Conservation (phyloP, 805 yeast species). For the Cyberlindnera amylophila region DNA sequence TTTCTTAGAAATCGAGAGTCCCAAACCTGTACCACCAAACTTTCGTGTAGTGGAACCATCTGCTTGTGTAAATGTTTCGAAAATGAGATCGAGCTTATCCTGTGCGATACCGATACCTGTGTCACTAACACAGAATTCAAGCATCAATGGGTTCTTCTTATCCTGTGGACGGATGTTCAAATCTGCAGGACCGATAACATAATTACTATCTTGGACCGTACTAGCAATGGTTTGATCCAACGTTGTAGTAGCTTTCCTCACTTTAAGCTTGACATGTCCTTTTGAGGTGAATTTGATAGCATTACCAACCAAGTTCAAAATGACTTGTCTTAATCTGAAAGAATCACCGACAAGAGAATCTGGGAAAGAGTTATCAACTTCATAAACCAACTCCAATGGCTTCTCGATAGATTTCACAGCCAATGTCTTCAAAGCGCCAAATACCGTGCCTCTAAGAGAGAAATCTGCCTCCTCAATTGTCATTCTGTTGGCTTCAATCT, state of each 20-base stretch:
- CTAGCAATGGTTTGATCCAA: slow-evolving; percentile 20
- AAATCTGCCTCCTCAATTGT: slow-evolving; percentile 88
- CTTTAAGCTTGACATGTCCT: slow-evolving; percentile 78
- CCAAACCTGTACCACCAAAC: slow-evolving; percentile 91
- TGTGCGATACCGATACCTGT: slow-evolving; percentile 88
- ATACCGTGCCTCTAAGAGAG: slow-evolving; percentile 80
- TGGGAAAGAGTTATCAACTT: slow-evolving; percentile 83
- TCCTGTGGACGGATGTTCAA: slow-evolving; percentile 17
- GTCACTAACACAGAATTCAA: slow-evolving; percentile 85
- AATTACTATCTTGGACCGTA: slow-evolving; percentile 29
- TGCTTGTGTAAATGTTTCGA: slow-evolving; percentile 89
- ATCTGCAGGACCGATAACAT: slow-evolving; percentile 25
- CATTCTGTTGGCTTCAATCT: slow-evolving; percentile 92
- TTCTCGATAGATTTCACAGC: slow-evolving; percentile 89
- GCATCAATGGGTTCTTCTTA: slow-evolving; percentile 36
- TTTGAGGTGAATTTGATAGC: slow-evolving; percentile 83
- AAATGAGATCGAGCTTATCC: slow-evolving; percentile 79
- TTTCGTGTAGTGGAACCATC: slow-evolving; percentile 92
- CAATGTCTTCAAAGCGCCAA: slow-evolving; percentile 83
- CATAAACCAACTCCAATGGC: slow-evolving; percentile 73
- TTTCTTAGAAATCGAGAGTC: slow-evolving; percentile 82
- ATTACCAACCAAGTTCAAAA: slow-evolving; percentile 81
- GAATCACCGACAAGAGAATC: slow-evolving; percentile 87
- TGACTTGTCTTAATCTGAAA: slow-evolving; percentile 82
- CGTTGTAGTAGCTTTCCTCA: slow-evolving; percentile 47